These are phyloP conservation scores for Eucalyptus regnans DNA, from an alignment of 345 rosid species.

Conservation along the genomic window DNA sequence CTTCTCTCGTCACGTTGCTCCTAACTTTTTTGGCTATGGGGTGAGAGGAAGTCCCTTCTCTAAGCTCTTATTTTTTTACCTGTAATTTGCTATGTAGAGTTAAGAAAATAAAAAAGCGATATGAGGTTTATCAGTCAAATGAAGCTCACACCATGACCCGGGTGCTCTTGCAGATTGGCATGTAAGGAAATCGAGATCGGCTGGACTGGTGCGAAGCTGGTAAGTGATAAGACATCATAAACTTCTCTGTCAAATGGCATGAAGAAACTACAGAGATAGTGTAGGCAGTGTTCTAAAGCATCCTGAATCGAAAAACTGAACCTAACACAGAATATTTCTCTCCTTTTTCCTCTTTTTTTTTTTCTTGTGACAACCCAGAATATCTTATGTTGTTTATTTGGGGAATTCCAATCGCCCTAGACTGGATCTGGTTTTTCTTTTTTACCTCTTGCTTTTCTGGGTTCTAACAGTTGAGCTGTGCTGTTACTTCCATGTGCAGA, in stretches of 20 bases:
- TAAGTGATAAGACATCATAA: slow-evolving; percentile 1
- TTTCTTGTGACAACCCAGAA: neutral
- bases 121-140: neutral
- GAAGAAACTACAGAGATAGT: neutral
- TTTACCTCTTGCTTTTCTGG: neutral
- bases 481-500: slow-evolving; percentile 18
- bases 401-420: neutral
- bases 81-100: neutral
- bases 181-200: slow-evolving; percentile 77
- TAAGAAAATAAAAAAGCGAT: neutral
- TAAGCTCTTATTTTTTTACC: neutral
- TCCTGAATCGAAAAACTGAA: neutral
- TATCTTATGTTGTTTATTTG: neutral
- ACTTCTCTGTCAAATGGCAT: neutral
- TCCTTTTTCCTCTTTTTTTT: neutral
- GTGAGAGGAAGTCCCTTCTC: slow-evolving; percentile 8
- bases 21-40: slow-evolving; percentile 85
- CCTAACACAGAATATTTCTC: neutral
- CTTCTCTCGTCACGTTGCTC: slow-evolving; percentile 48
- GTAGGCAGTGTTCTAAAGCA: neutral
- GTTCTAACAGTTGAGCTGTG: neutral
- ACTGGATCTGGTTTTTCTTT: neutral
- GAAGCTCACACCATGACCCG: neutral
- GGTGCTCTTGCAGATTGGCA: slow-evolving; percentile 48
- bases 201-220: slow-evolving; percentile 67